phyloP scores from a whole-genome alignment of 306 rosid genomes.

The Aeschynomene evenia region DNA sequence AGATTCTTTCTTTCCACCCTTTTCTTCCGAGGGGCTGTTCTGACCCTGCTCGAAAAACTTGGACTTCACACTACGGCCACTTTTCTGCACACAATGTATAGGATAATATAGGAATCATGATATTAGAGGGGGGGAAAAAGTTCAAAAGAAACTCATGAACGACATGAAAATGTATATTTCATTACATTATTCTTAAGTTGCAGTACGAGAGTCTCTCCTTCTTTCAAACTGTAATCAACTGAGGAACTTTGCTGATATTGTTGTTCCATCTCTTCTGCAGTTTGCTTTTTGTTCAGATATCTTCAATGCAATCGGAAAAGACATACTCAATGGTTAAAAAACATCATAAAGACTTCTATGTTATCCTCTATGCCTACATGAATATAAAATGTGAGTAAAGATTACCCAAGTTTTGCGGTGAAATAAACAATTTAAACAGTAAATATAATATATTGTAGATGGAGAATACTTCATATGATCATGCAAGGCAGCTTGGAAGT shows the following conservation, averaged over 20 bases:
- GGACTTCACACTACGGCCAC: conserved; percentile 53
- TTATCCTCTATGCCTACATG: not conserved
- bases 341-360: not conserved
- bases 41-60: conserved; percentile 57
- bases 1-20: conserved; percentile 53
- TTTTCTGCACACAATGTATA: conserved; percentile 53
- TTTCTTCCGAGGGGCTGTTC: conserved; percentile 54
- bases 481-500: conserved; percentile 96
- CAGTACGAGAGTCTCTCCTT: conserved; percentile 85
- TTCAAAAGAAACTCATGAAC: not conserved
- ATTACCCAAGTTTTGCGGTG: conserved; percentile 7
- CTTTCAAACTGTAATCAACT: conserved; percentile 92
- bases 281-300: conserved; percentile 87
- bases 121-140: too few species aligned
- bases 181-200: conserved; percentile 73
- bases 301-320: conserved; percentile 39
- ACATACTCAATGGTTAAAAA: not conserved
- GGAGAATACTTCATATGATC: conserved; percentile 87
- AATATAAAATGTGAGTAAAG: conserved; percentile 5
- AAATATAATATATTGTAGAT: conserved; percentile 26
- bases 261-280: conserved; percentile 97
- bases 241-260: conserved; percentile 82
- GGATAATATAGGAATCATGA: conserved; percentile 10
- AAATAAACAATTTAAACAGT: conserved; percentile 12
- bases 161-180: conserved; percentile 25